phyloP scores from a whole-genome alignment of 169 alveolate genomes.

The Perkinsus olseni region DNA sequence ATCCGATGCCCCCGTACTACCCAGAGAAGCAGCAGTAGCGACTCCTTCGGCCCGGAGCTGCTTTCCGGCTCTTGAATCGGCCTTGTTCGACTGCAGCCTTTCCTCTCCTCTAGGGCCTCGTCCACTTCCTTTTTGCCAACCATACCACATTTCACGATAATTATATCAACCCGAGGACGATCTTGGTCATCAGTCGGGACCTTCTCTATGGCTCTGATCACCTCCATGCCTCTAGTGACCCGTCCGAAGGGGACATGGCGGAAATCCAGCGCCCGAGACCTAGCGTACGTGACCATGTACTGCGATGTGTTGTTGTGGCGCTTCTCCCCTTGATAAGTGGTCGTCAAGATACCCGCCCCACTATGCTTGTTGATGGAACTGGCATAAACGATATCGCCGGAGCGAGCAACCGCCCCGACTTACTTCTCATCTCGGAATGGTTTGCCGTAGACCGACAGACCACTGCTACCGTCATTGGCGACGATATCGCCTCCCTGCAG shows the following conservation, averaged over 20 bases:
- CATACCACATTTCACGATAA: slow-evolving; percentile 61
- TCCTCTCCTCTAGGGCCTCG: slow-evolving; percentile 25
- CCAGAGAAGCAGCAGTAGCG: not conserved
- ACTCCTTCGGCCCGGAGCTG: not conserved
- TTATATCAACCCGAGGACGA: slow-evolving; percentile 63
- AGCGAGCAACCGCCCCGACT: not conserved
- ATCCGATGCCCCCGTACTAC: too few species aligned
- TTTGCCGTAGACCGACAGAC: not conserved
- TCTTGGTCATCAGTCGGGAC: slow-evolving; percentile 61
- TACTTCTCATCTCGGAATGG: not conserved
- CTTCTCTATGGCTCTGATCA: slow-evolving; percentile 57
- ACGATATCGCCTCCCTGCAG: not conserved
- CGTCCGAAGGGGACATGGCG: slow-evolving; percentile 68
- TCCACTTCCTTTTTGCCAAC: slow-evolving; percentile 35
- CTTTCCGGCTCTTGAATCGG: not conserved
- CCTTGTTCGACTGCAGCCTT: slow-evolving; percentile 31
- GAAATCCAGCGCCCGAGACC: slow-evolving; percentile 63
- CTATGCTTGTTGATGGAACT: not conserved
- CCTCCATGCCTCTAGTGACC: slow-evolving; percentile 72
- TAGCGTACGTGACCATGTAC: slow-evolving; percentile 60
- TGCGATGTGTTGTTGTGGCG: slow-evolving; percentile 36
- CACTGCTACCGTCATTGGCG: not conserved
- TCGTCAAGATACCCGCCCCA: not conserved
- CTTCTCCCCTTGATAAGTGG: not conserved
- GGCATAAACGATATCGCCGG: not conserved